These are phyloP conservation scores for Stephania yunnanensis DNA, from an alignment of 164 flowering plant genomes.

Conservation along the genomic window DNA sequence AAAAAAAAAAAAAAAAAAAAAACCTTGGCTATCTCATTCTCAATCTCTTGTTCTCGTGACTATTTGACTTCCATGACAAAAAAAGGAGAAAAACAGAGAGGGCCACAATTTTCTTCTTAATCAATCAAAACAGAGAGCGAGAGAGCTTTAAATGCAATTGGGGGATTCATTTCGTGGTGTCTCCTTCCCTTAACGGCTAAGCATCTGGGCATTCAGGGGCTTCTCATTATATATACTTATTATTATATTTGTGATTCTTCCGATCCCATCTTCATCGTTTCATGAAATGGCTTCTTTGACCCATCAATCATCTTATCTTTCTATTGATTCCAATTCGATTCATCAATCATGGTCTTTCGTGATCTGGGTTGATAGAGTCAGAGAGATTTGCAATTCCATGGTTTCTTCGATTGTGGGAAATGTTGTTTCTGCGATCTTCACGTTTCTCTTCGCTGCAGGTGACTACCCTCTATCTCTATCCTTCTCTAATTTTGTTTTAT, in stretches of 20 bases:
- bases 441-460: slow-evolving; percentile 81
- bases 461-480: slow-evolving; percentile 10
- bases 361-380: slow-evolving; percentile 37
- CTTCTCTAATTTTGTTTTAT: neutral
- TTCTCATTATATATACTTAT: neutral
- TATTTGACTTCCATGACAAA: neutral
- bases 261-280: neutral
- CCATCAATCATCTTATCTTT: neutral
- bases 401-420: slow-evolving; percentile 60
- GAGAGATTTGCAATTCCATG: slow-evolving; percentile 33
- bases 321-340: neutral
- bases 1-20: neutral
- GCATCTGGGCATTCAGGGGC: slow-evolving; percentile 8
- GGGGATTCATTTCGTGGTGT: slow-evolving; percentile 1
- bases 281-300: slow-evolving; percentile 45
- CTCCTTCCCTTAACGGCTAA: slow-evolving; percentile 33
- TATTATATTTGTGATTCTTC: neutral
- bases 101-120: neutral
- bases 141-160: slow-evolving; percentile 4
- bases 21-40: neutral
- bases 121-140: neutral
- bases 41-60: neutral
- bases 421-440: slow-evolving; percentile 68
- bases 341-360: slow-evolving; percentile 21
- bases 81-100: neutral